phyloP scores from a whole-genome alignment of 1,284 basidiomycete genomes.

The Ceratobasidium papillatum region DNA sequence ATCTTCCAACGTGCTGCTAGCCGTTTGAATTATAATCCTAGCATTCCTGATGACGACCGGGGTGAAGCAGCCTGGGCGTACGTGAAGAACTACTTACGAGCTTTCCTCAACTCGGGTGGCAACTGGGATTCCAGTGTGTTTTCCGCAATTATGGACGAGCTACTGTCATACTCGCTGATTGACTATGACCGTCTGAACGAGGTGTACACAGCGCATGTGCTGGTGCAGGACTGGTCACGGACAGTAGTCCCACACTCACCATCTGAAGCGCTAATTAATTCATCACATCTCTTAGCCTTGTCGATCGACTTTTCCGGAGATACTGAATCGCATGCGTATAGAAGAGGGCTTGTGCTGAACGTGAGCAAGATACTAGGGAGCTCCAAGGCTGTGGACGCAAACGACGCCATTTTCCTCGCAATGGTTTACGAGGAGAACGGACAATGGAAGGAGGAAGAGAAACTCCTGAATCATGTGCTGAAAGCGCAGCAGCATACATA shows the following conservation, averaged over 20 bases:
- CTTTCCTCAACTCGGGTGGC: not conserved
- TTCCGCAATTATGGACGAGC: not conserved
- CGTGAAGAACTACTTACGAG: not conserved
- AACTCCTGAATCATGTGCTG: not conserved
- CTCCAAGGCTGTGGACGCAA: not conserved
- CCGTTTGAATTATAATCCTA: not conserved
- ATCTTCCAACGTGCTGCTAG: not conserved
- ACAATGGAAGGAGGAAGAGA: not conserved
- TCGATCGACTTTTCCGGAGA: not conserved
- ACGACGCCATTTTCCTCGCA: not conserved
- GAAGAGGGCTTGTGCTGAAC: not conserved
- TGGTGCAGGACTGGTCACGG: not conserved
- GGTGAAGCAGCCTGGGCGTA: not conserved
- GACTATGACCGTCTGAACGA: not conserved
- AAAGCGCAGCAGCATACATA: not conserved
- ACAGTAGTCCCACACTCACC: not conserved
- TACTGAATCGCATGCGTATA: not conserved
- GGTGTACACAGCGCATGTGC: not conserved
- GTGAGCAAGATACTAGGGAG: not conserved
- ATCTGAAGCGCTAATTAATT: not conserved
- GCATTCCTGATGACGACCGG: not conserved
- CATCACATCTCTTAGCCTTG: not conserved
- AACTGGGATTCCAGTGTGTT: not conserved
- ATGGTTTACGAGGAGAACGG: not conserved
- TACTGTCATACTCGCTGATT: not conserved